Base-by-base conservation (phyloP, 2,329 filamentous ascomycete species). In the Acrocalymma vagum region DNA sequence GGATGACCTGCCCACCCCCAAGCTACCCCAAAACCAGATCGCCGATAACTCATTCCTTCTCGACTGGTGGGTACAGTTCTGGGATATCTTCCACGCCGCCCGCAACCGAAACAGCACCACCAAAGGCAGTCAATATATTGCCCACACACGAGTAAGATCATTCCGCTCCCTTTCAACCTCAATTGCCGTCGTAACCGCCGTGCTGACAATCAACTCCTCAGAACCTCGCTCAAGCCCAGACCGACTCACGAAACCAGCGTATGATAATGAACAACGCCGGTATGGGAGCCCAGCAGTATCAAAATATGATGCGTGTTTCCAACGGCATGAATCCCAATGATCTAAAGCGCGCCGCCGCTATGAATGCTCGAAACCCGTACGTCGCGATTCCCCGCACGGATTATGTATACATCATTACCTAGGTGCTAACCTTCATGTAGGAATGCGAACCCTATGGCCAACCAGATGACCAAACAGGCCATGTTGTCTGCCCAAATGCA, bases 31-130 rank as follows among this genome's bases (percentile, higher is more conserved):
- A 24, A 53, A 78, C 65, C 80, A 81, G 32, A 78, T 78, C 46
- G 80, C 80, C 38, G 87, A 87, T 60, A 88, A 82, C 48, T 90
- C 89, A 17, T 97, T 99, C 63, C 78, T 99, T n/a, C 87, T 90
- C 57, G 94, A 97, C 63, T 99, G 94, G 94, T 99, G 95, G 77
- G 90, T 86, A 63, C 81, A 96, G 36, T 99, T 99, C 71, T 97
- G 91, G 91, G 94, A 99, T 62, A 90, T 97, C 58, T 95, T 88
- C 72, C 85, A 85, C 63, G 90, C 90, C 40, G 88, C 93, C 65
- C 87, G 90, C 62, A 82, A 80, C 60, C 49, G 54, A 33, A 29
- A 26, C n/a, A 42, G 31, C 20, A 48, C 35, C 84, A 45, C 55
- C 31, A 65, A 69, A 47, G 40, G 78, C 63, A 81, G 50, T 81